Evolutionary conservation across 805 yeast species (phyloP).

Genomic region (Isabelozyma gotoi): DNA sequence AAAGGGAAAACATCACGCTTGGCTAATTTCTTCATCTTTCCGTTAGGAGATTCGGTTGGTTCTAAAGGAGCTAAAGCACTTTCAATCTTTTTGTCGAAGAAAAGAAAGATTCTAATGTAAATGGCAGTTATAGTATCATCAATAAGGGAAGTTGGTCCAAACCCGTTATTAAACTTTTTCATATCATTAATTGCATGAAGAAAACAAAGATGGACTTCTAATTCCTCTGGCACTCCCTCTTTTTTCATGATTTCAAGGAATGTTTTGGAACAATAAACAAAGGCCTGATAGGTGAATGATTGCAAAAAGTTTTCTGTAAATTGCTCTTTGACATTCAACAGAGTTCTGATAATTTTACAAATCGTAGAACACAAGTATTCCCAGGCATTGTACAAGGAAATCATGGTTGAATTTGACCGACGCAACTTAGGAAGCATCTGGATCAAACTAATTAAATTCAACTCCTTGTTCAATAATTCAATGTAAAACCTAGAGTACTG

Average conservation of each 20-base stretch:
- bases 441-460: constrained; percentile 60
- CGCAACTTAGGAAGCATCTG: constrained; percentile 72
- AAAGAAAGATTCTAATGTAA: constrained; percentile 49
- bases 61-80: constrained; percentile 1
- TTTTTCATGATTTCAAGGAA: constrained; percentile 23
- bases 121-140: constrained; percentile 71
- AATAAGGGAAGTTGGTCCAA: constrained; percentile 71
- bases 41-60: constrained; percentile 27
- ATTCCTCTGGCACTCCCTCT: constrained; percentile 35
- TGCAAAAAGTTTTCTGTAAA: constrained; percentile 55
- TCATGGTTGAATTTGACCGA: constrained; percentile 74
- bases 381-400: constrained; percentile 64
- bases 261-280: constrained; percentile 36
- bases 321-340: constrained; percentile 40
- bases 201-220: constrained; percentile 40
- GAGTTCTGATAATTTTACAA: constrained; percentile 50
- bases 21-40: constrained; percentile 36
- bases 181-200: constrained; percentile 57
- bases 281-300: constrained; percentile 42
- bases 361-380: constrained; percentile 54
- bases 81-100: constrained; percentile 8
- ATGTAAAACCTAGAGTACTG: constrained; percentile 68
- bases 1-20: constrained; percentile 43
- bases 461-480: constrained; percentile 49
- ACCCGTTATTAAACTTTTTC: constrained; percentile 74